A percentile compares a stretch with the other conserved stretches of the same genome.
phyloP scores from a whole-genome alignment of 2,329 filamentous ascomycete genomes.

The Stachybotrys echinatus region DNA sequence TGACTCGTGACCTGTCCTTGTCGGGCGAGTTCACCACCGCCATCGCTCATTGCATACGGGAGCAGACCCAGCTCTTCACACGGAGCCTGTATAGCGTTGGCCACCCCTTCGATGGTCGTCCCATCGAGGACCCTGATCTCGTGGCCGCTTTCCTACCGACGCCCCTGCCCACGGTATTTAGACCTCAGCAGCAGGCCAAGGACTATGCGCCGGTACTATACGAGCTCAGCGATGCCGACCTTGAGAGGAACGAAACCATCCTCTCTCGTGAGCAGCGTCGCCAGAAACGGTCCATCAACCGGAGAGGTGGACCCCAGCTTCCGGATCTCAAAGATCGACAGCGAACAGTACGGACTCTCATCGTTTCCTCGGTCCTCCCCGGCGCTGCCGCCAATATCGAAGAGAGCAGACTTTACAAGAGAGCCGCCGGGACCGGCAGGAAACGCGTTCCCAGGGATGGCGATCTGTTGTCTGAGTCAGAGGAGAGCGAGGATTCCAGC shows the following conservation, averaged over 20 bases:
- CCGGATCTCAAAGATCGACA: slow-evolving; percentile 96
- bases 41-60: slow-evolving; percentile 95
- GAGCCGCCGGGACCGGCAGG: slow-evolving; percentile 55
- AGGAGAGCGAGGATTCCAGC: slow-evolving; percentile 83
- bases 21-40: slow-evolving; percentile 95
- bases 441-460: slow-evolving; percentile 54
- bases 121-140: slow-evolving; percentile 87
- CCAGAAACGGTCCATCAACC: slow-evolving; percentile 92
- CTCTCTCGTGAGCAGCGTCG: slow-evolving; percentile 90
- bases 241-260: slow-evolving; percentile 86
- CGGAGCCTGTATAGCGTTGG: slow-evolving; percentile 89
- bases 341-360: slow-evolving; percentile 83
- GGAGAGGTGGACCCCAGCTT: slow-evolving; percentile 83
- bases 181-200: slow-evolving; percentile 87
- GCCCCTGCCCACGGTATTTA: slow-evolving; percentile 76
- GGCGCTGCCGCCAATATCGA: slow-evolving; percentile 77
- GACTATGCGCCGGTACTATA: slow-evolving; percentile 93
- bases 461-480: slow-evolving; percentile 72
- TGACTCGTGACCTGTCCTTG: slow-evolving; percentile 85
- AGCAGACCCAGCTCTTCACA: slow-evolving; percentile 92
- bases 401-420: slow-evolving; percentile 83
- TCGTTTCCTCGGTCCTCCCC: slow-evolving; percentile 89
- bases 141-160: slow-evolving; percentile 80
- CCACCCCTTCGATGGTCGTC: slow-evolving; percentile 90
- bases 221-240: slow-evolving; percentile 83